Evolutionary conservation across 2,329 filamentous ascomycete genomes (phyloP).

Genomic region (Didymella pinodella): DNA sequence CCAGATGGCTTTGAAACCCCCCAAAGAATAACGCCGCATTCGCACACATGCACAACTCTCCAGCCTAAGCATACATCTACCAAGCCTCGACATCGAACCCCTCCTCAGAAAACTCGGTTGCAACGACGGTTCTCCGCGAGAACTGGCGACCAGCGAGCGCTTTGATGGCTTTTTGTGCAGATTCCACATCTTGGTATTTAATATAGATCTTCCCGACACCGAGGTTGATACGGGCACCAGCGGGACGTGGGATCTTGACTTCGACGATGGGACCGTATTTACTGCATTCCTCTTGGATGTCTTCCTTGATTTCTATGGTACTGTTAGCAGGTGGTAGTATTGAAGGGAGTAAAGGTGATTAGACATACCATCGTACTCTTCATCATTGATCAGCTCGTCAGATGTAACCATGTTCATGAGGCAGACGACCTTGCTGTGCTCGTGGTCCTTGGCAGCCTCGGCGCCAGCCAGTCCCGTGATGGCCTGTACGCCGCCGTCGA

Average conservation of each 20-base stretch:
- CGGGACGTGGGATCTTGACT: constrained; percentile 92
- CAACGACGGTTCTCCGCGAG: constrained; percentile 92
- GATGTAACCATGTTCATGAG: constrained; percentile 98
- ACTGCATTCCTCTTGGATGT: constrained; percentile 88
- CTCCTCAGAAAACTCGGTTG: constrained; percentile 97
- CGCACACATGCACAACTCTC: background rate
- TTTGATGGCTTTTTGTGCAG: constrained; percentile 82
- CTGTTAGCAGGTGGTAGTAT: constrained; percentile 13
- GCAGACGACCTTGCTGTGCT: constrained; percentile 85
- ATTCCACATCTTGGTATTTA: constrained; percentile 83
- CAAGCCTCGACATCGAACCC: constrained; percentile 93
- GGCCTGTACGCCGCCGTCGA: constrained; percentile 95
- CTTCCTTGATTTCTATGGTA: constrained; percentile 88
- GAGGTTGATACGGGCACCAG: constrained; percentile 80
- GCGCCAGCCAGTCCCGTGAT: constrained; percentile 98
- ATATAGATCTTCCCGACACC: constrained; percentile 98
- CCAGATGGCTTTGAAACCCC: background rate
- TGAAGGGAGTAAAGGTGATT: background rate
- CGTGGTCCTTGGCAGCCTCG: constrained; percentile 73
- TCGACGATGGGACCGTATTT: constrained; percentile 88
- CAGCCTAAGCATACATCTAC: constrained; percentile 60
- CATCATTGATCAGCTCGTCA: constrained; percentile 90
- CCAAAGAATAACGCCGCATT: constrained; percentile 9
- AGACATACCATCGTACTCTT: constrained; percentile 87
- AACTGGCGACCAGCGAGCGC: constrained; percentile 96